A percentile compares a stretch with the other conserved stretches of the same genome.
phyloP scores from a whole-genome alignment of 1,284 basidiomycete species.

The Omphalotus olearius region DNA sequence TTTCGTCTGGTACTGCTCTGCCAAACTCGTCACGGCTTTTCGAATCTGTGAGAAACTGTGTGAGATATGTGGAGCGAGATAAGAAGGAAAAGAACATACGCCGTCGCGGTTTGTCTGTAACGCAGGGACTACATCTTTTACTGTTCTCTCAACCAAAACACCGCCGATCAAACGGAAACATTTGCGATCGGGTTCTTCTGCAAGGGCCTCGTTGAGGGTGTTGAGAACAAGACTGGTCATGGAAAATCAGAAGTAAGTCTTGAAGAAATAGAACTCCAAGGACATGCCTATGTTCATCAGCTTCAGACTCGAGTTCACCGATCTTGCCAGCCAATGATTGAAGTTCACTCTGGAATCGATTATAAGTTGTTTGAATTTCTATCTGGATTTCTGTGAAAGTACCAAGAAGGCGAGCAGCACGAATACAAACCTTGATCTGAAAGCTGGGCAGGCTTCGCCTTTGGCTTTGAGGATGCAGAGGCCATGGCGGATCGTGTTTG shows the following conservation, averaged over 20 bases:
- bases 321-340: constrained; percentile 88
- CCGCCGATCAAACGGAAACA: constrained; percentile 98
- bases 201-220: constrained; percentile 78
- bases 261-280: constrained; percentile 2
- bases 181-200: constrained; percentile 82
- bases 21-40: constrained; percentile 70
- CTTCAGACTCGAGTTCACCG: constrained; percentile 88
- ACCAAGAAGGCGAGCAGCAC: constrained; percentile 4
- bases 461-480: constrained; percentile 51
- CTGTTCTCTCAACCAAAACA: constrained; percentile 92
- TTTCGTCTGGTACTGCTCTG: constrained; percentile 84
- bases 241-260: constrained; percentile 12
- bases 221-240: constrained; percentile 77
- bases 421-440: constrained; percentile 64
- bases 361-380: constrained; percentile 79
- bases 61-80: constrained; percentile 6
- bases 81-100: constrained; percentile 39
- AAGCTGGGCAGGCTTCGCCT: constrained; percentile 48
- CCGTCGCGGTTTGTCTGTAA: constrained; percentile 83
- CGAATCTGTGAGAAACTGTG: constrained; percentile 48
- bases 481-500: constrained; percentile 31
- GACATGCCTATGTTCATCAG: constrained; percentile 82
- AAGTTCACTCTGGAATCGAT: constrained; percentile 77
- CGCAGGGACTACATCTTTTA: constrained; percentile 91
- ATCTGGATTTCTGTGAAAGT: constrained; percentile 40